A percentile compares a stretch with the other conserved stretches of the same genome.
These are phyloP conservation scores for Arthrobotrys conoides DNA, from an alignment of 2,329 filamentous ascomycete genomes.

Conservation along the genomic window DNA sequence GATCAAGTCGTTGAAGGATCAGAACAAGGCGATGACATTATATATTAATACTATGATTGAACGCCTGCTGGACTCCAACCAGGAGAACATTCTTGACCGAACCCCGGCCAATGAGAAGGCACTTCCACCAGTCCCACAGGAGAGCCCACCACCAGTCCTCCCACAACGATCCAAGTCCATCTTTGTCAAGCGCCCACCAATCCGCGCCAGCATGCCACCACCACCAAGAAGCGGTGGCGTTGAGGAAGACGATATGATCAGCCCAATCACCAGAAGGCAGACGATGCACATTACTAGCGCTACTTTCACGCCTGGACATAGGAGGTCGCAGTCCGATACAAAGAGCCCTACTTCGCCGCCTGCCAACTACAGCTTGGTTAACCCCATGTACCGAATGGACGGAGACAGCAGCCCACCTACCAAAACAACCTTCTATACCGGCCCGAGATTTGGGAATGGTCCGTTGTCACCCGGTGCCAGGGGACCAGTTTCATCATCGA, in stretches of 20 bases:
- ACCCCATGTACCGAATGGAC: slow-evolving; percentile 62
- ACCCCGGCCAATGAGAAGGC: slow-evolving; percentile 77
- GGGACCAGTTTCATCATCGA: slow-evolving; percentile 60
- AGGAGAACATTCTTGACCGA: slow-evolving; percentile 91
- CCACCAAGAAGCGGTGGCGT: slow-evolving; percentile 29
- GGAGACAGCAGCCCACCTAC: slow-evolving; percentile 61
- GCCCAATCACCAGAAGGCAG: slow-evolving; percentile 50
- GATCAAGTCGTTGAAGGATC: slow-evolving; percentile 83
- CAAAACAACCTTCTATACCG: slow-evolving; percentile 62
- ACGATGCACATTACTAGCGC: slow-evolving; percentile 64
- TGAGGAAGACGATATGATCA: slow-evolving; percentile 50
- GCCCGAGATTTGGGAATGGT: slow-evolving; percentile 50
- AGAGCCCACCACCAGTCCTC: slow-evolving; percentile 67
- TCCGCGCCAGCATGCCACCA: slow-evolving; percentile 58
- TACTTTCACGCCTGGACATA: slow-evolving; percentile 65
- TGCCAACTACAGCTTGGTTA: slow-evolving; percentile 48
- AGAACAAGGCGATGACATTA: slow-evolving; percentile 95
- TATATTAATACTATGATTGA: slow-evolving; percentile 99
- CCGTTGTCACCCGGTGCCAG: slow-evolving; percentile 60
- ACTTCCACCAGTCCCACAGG: slow-evolving; percentile 79
- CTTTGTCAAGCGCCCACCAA: slow-evolving; percentile 59
- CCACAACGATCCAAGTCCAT: slow-evolving; percentile 62
- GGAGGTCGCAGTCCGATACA: slow-evolving; percentile 70
- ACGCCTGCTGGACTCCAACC: slow-evolving; percentile 91
- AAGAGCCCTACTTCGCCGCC: slow-evolving; percentile 48